Base-by-base conservation (phyloP, 345 rosid genomes). In the Gossypium ekmanianum region DNA sequence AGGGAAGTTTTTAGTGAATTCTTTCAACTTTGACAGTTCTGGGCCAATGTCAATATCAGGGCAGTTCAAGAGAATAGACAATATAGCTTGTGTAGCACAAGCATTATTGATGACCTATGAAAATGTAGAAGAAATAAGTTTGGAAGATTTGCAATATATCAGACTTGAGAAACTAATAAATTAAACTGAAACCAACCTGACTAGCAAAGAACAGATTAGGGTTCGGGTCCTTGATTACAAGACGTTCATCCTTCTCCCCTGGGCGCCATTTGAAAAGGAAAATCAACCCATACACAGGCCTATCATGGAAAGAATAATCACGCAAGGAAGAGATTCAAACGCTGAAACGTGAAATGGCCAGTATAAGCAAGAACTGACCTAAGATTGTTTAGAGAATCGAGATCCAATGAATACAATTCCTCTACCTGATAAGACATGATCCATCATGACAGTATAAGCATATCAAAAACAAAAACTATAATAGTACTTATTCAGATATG, bases 211-310 rank as follows among this genome's bases (percentile, higher is more conserved):
- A 91, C 65, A 94, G 79, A 81, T 92, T 86, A 10, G 92, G 88
- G 58, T 87, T 90, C 24, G 89, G 89, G 87, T 94, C 97, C 78
- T 87, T 88, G 20, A 91, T 85, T 61, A 89, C 94, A 81, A 82
- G 87, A n/a, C 94, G 93, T 52, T 91, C 96, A 80, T 94, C 99
- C 81, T 88, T 94, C 71, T 88, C 98, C 26, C 93, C 98, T 7
- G 92, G 90, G 48, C 91, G 90, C 98, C 97, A 94, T 81, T 94
- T 94, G 90, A 94, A 94, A 76, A 94, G 98, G 86, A 94, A 94
- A 79, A 94, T 87, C 90, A 94, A 80, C 73, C 99, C 99, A 54
- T 91, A 93, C 16, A 94, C 86, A 54, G 99, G 99, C 87, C 99
- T 94, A 84, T 57, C 44, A 63, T 61, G 76, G 57, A 51, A 56